A percentile compares a stretch with the other conserved stretches of the same genome.
phyloP scores from a whole-genome alignment of 139 green algal species.

The Nannochloris sp. region DNA sequence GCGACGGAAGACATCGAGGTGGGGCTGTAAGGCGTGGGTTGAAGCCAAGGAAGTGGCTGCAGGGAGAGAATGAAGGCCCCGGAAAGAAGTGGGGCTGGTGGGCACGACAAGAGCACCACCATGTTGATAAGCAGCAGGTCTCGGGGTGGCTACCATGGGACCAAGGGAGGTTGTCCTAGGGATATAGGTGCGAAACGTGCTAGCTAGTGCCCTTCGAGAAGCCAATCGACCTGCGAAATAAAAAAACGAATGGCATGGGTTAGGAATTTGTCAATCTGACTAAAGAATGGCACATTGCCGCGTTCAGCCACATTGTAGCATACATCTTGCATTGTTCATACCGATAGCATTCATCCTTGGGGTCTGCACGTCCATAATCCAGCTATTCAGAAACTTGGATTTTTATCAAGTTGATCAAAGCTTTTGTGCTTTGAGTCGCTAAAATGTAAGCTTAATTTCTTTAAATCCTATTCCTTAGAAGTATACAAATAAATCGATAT shows the following conservation, averaged over 20 bases:
- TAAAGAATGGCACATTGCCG: no score
- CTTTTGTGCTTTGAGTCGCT: neutral
- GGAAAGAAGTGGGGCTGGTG: neutral
- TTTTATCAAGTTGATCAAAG: neutral
- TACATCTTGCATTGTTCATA: no score
- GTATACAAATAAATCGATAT: neutral
- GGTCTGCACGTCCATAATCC: neutral
- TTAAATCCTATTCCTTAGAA: neutral
- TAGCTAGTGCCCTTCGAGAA: neutral
- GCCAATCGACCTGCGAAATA: neutral
- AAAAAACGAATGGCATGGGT: no score
- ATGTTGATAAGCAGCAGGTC: neutral
- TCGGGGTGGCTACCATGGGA: neutral
- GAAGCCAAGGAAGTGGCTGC: neutral
- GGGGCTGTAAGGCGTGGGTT: neutral
- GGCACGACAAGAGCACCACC: no score
- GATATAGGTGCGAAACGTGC: neutral
- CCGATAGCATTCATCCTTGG: neutral
- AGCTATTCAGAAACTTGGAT: neutral
- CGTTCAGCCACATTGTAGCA: no score
- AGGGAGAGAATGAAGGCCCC: neutral
- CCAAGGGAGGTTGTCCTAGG: neutral
- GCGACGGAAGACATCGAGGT: neutral
- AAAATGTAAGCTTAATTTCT: neutral
- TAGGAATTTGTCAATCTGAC: no score